Base-by-base conservation (phyloP, 2,329 filamentous ascomycete species). In the Trichoderma harzianum region DNA sequence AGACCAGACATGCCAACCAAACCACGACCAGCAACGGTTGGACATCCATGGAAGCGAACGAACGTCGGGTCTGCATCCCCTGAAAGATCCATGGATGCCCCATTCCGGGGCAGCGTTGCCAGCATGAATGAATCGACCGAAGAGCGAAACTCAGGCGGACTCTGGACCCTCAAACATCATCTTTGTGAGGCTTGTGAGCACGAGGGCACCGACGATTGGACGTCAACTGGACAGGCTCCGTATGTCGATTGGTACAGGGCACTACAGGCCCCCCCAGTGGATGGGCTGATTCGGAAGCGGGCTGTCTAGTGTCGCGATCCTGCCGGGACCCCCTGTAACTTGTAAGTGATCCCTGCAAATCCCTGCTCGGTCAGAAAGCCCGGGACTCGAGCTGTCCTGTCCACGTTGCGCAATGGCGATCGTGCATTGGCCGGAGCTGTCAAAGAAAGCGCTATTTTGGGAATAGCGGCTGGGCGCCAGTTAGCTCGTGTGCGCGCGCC, bases 271-370 rank as follows among this genome's bases (percentile, higher is more conserved):
- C 28, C 18, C 11, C 34, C 34, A 16, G 36, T 12, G 26, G 28
- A 53, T 53, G 55, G 66, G 57, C 66, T 69, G 57, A 69, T 69
- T 69, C 66, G 57, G 57, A 69, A 61, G 66, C 61, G 57, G 66
- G 66, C 57, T 51, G 28, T 26, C 60, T 69, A 53, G 57, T 34
- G 32, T 28, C 36, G 57, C 67, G 67, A 69, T 69, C 67, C 57
- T 51, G 55, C 39, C 30, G 6, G 67, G 67, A 43, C 66, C 66
- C 66, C 34, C 34, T 36, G 34, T 36, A 36, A 34, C 32, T 34
- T 34, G 32, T 34, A 34, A 34, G 32, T 34, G 12, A 34, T 34
- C 32, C 32, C 32, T 58, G 66, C 51, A 28, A 34, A 34, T 34
- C 32, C 32, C 32, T 58, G 66, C 51, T 43, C 39, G 36, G 14